Base-by-base conservation (phyloP, 1,284 basidiomycete genomes). In the Austroboletus novae-zelandiae region DNA sequence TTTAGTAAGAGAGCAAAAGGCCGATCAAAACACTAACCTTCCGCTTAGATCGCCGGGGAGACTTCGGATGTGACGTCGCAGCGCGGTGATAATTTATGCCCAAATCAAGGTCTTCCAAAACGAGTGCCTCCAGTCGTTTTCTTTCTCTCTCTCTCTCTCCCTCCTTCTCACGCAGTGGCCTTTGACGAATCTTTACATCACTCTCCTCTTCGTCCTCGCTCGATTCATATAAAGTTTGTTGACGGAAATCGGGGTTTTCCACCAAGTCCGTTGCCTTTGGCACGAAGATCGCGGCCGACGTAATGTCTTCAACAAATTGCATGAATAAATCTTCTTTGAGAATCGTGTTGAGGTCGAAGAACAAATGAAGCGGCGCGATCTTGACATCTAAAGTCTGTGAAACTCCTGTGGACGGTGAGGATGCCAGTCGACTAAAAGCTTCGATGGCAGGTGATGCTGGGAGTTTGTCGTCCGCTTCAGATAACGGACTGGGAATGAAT, bases 281-380 rank as follows among this genome's bases (percentile, higher is more conserved):
- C 4, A 17, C 36, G 40, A 66, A 65, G 5, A 65, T 51, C 32
- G 51, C 29, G 11, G 60, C 45, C 15, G 50, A 54, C 50, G 45
- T 46, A 47, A 67, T 30, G 47, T 65, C 57, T 52, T 73, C 57
- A 30, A 58, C 50, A 25, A 58, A 69, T 3, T 53, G 69, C 49
- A 35, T 61, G 59, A 42, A 64, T 35, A 47, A 14, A 48, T 59
- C 75, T 47, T 57, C 72, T 47, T 66, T 74, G 58, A 72, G 70
- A 43, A 68, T 71, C 57, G 62, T 64, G 32, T 74, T 79, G n/a
- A 91, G 70, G 63, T 94, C 91, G 30, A 89, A 50, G 61, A 91
- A 91, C 13, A 89, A 40, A 60, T 92, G 91, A 7, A 92, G 59
- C 2, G 90, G 84, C 2, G 74, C 71, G 6, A 87, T 50, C 17